Evolutionary conservation across 228 moss, liverwort and hornwort genomes (phyloP).

Genomic region (Sphagnum magellanicum): DNA sequence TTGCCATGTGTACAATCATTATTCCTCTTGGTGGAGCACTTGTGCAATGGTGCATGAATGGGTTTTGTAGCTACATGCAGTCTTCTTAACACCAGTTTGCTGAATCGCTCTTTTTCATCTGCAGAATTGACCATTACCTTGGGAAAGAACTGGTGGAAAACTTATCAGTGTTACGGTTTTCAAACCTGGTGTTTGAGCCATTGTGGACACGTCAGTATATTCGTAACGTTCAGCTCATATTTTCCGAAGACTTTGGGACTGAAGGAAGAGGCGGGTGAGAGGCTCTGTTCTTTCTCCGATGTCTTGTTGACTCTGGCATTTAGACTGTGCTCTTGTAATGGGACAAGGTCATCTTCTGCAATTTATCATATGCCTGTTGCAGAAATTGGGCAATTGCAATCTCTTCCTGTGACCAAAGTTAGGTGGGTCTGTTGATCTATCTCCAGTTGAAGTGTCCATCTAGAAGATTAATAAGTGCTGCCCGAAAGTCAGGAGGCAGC

Average conservation of each 20-base stretch:
- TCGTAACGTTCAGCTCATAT: constrained; percentile 59
- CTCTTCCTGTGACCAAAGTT: neutral
- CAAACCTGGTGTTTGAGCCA: constrained; percentile 91
- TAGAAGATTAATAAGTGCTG: neutral
- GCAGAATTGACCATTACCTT: constrained; percentile 70
- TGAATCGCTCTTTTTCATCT: neutral
- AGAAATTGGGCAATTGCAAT: neutral
- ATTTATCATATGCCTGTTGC: too few species aligned
- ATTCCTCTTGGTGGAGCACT: neutral
- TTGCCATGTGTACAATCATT: neutral
- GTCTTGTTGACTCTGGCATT: neutral
- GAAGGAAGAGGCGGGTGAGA: constrained; percentile 60
- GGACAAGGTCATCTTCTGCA: too few species aligned
- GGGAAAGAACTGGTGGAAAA: constrained; percentile 91
- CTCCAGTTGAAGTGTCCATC: neutral
- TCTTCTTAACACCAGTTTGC: neutral
- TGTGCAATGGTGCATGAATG: neutral
- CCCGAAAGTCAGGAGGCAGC: neutral
- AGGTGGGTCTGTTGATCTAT: neutral
- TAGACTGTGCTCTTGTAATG: too few species aligned
- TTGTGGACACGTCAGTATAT: constrained; percentile 73
- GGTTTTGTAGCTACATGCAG: neutral
- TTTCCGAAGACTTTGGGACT: constrained; percentile 62
- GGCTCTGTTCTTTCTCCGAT: neutral
- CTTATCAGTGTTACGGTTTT: constrained; percentile 84